Evolutionary conservation across 768 basidiomycete genomes (phyloP), one percentile per base, ranked within the genome.

Genomic region (Leccinum disarticulatum): DNA sequence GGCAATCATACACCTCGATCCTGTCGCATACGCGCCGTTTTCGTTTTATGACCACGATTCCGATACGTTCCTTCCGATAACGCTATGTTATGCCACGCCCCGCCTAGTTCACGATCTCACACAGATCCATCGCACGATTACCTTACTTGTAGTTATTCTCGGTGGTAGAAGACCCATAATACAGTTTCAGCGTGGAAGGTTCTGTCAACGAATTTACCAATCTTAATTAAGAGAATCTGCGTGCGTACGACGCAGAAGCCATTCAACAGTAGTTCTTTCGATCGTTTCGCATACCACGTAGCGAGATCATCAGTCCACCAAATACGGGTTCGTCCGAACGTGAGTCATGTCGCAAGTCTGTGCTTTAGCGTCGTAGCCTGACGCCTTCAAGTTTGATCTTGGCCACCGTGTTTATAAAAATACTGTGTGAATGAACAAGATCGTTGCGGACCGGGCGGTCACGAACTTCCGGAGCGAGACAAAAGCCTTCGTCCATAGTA

Each of bases 81-180:
- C 11, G 43, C 28, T 52, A 13, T 11, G 15, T n/a, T 52, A 52
- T 35, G 52, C 17, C 51, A 33, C 22, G 27, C 25, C 55, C 33
- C 31, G 25, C 27, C 49, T 48, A 62, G 33, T 35, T 38, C 22
- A 27, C 28, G 47, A 54, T 46, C 38, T 49, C 46, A 62, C 35
- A 35, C 57, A n/a, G 19, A 61, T 60, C 36, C 56, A 61, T 52
- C 28, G 31, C 47, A 70, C 55, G 58, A 62, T 60, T 59, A 65
- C 58, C 59, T 30, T 68, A 68, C 62, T 71, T 60, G 67, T 61
- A 48, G 63, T 25, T 65, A 69, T 60, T 65, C 55, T 63, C 50
- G 43, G 60, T 47, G 56, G 58, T 49, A 60, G 36, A 17, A 57
- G 8, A 47, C 56, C 53, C 38, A 49, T 66, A 71, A 71, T 70